Evolutionary conservation across 768 basidiomycete genomes (phyloP).

Genomic region (Pleurotus ostreatus): DNA sequence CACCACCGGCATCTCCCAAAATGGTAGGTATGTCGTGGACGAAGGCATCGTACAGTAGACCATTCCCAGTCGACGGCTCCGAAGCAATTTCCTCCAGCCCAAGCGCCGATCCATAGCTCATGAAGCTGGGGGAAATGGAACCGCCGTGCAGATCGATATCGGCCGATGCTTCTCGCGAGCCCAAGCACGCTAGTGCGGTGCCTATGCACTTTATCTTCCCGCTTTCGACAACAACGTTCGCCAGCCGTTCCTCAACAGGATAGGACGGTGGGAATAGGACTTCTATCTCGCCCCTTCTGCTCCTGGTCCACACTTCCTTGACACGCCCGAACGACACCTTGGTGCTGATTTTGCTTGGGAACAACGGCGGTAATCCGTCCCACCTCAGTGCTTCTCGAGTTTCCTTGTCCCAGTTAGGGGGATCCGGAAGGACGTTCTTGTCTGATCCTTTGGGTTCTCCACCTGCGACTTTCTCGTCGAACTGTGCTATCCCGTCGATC

Average conservation of each 20-base stretch:
- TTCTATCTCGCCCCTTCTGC: conserved; percentile 25
- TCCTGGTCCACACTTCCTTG: conserved; percentile 39
- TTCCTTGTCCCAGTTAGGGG: conserved; percentile 65
- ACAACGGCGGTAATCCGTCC: conserved; percentile 68
- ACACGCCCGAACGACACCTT: conserved; percentile 67
- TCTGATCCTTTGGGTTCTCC: conserved; percentile 40
- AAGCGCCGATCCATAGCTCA: conserved; percentile 62
- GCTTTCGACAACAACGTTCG: conserved; percentile 38
- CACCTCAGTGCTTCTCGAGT: conserved; percentile 52
- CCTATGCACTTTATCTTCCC: conserved; percentile 55
- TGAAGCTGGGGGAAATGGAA: conserved; percentile 59
- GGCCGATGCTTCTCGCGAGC: conserved; percentile 12
- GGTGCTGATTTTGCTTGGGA: conserved; percentile 27
- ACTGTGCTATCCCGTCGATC: conserved; percentile 82
- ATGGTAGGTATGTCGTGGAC: conserved; percentile 33
- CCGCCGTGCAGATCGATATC: conserved; percentile 68
- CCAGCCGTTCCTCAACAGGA: conserved; percentile 17
- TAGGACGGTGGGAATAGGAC: conserved; percentile 22
- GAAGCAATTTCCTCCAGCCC: conserved; percentile 72
- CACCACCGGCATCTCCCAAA: conserved; percentile 46
- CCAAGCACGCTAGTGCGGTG: conserved; percentile 21
- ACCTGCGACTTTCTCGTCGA: conserved; percentile 36
- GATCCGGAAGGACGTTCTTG: conserved; percentile 43
- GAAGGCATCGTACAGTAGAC: conserved; percentile 57
- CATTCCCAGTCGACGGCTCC: conserved; percentile 68